Base-by-base conservation (phyloP, 2,329 filamentous ascomycete species). In the Aspergillus hiratsukae region DNA sequence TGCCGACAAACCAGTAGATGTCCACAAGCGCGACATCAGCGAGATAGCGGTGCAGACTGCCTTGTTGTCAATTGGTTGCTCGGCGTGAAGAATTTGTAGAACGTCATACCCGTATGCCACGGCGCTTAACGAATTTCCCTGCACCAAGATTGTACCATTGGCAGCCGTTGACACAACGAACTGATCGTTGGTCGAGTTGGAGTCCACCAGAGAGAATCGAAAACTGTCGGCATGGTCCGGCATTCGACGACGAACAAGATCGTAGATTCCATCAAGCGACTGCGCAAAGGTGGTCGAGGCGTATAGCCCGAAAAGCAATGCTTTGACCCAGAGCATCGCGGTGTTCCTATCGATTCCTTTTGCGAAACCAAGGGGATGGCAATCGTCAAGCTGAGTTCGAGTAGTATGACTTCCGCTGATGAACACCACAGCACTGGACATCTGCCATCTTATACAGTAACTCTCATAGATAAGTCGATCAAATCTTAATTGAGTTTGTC, bases 1-100 rank as follows among this genome's bases (percentile, higher is more conserved):
- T 79, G 3, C 76, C 78, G 52, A 79, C 72, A 56, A 70, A 78
- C 77, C 78, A 80, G 63, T 74, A 79, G 14, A 80, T 73, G 53
- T 80, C 78, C 1, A 76, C 74, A 62, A 78, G 70, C 2, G 69
- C 69, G 19, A 74, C 61, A 58, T 77, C 74, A 14, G 69, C 69
- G 11, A 80, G 64, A 59, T 80, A 68, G 1, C 72, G 74, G 62
- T 73, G 73, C 2, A 79, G 68, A 31, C 76, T 75, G 49, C 2
- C 29, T 52, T 8, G 19, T 55, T 4, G 56, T 48, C 9, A 55
- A 31, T 23, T 4, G n/a, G 7, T 14, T n/a, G 17, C 14, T 9
- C 11, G 37, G n/a, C 23, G 41, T 11, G 21, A 5, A 45, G 21
- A 11, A 10, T 23, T 9, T 45, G 3, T 45, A 23, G 4, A 27